Evolutionary conservation across 352 stramenopile species (phyloP), one percentile per base, ranked within the genome.

Genomic region (Pythium rishiriense): DNA sequence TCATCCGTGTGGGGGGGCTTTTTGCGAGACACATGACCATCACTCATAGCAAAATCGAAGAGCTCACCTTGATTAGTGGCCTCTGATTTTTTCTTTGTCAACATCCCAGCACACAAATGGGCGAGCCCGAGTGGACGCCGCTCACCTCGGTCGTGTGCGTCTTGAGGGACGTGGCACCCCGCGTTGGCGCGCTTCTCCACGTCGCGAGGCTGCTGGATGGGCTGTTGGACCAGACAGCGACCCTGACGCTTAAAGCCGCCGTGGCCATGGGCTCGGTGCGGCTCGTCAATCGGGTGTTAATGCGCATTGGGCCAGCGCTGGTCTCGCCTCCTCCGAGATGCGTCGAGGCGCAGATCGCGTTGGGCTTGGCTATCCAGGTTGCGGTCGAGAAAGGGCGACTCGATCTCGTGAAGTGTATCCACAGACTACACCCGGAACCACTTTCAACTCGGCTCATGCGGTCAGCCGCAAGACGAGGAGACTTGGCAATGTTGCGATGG

Each of bases 131-230:
- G 4, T n/a, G 10, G 3, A 35, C 47, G 25, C 47, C 26, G 11
- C 28, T 71, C 41, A 33, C 43, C 8, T 31, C 62, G 37, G 22
- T 62, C 47, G n/a, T 35, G 25, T 66, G 51, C 64, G 64, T 54
- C 1, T 42, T 53, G n/a, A 35, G 37, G 6, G 26, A 35, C 22
- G 31, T 29, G 21, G 64, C 48, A 45, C 48, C 41, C 3, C 2
- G 19, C 8, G 37, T 49, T 0, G 24, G n/a, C 8, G 48, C 43
- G 6, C 43, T 62, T 4, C 11, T 56, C 12, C 43, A 62, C 42
- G 29, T 67, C 12, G 4, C 43, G 8, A 15, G 41, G n/a, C 31
- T 58, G 39, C 10, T 57, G 10, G 53, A 35, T 26, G 53, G 22
- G n/a, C 28, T 50, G 15, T 48, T 66, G 49, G 58, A 66, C 37